Evolutionary conservation across 2,329 filamentous ascomycete genomes (phyloP).

Genomic region (Pestalotiopsis sp.): DNA sequence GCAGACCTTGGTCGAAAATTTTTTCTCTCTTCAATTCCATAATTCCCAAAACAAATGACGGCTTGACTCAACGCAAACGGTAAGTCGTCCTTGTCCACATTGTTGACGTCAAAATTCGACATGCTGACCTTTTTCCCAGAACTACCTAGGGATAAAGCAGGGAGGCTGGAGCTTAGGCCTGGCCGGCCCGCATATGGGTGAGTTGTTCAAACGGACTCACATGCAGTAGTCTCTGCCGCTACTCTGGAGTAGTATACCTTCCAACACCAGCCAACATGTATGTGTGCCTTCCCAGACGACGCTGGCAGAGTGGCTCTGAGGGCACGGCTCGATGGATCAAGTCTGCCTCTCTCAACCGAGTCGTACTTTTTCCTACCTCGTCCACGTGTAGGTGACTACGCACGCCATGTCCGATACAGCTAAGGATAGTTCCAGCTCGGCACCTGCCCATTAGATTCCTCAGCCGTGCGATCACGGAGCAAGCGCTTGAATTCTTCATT

Average conservation of each 20-base stretch:
- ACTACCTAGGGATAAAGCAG: neutral
- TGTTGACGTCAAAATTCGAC: constrained; percentile 4
- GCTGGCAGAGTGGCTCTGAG: neutral
- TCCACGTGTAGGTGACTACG: too few species aligned
- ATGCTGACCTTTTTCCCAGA: neutral
- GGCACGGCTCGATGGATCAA: neutral
- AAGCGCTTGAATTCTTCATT: too few species aligned
- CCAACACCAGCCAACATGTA: neutral
- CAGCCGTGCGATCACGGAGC: too few species aligned
- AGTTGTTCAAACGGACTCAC: constrained; percentile 2
- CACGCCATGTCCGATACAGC: too few species aligned
- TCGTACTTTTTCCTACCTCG: too few species aligned
- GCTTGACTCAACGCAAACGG: constrained; percentile 1
- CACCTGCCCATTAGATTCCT: too few species aligned
- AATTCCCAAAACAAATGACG: neutral
- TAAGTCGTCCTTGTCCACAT: constrained; percentile 4
- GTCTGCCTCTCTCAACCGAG: too few species aligned
- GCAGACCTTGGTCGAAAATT: neutral
- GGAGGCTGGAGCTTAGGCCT: neutral
- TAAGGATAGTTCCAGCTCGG: too few species aligned
- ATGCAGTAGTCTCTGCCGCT: neutral
- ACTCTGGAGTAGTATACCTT: neutral
- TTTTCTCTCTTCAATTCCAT: neutral
- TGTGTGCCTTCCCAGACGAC: neutral
- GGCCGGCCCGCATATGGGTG: constrained; percentile 5